Base-by-base conservation (phyloP, 495 filamentous ascomycete species). In the Lophiostoma macrostomum region DNA sequence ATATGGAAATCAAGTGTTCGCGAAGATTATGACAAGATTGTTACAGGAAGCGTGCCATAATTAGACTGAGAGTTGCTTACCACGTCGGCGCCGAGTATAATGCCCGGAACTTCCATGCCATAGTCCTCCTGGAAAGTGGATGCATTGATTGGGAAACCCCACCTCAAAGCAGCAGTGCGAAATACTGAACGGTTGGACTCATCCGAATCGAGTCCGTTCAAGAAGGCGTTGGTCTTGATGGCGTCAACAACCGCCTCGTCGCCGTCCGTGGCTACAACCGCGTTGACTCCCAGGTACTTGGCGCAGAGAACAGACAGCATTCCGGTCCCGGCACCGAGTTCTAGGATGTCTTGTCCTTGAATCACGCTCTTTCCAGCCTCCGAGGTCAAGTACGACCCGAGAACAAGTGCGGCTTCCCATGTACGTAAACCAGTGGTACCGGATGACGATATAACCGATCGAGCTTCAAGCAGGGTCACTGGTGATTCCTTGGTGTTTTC, bases 341-440 rank as follows among this genome's bases (percentile, higher is more conserved):
- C 91, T n/a, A 97, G 74, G 4, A 96, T 73, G 0, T 70, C 74
- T 55, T 85, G 85, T 11, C 73, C 73, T 29, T 54, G 53, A 10
- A 93, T 66, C 12, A 79, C 53, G 10, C 57, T 49, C 37, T 57
- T 60, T 11, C 75, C 80, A 0, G 60, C 39, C 0, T 64, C 41
- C 0, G 61, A 56, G 13, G 73, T 69, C 10, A 78, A 71, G 27
- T 93, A 95, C 18, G 87, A 78, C 0, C 83, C 88, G 0, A 96
- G 76, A 64, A 90, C 86, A n/a, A 97, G 70, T 0, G 89, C 82
- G 3, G 91, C 91, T 71, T 96, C 91, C 91, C 91, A 97, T 4
- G 91, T 97, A 10, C 91, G 81, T 23, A 89, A 74, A 0, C 91
- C 91, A 0, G 91, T 96, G 2, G 87, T 95, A 3, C 87, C 88